Evolutionary conservation across 495 filamentous ascomycete species (phyloP), one percentile per base, ranked within the genome.

Genomic region (Aspergillus conjunctus): DNA sequence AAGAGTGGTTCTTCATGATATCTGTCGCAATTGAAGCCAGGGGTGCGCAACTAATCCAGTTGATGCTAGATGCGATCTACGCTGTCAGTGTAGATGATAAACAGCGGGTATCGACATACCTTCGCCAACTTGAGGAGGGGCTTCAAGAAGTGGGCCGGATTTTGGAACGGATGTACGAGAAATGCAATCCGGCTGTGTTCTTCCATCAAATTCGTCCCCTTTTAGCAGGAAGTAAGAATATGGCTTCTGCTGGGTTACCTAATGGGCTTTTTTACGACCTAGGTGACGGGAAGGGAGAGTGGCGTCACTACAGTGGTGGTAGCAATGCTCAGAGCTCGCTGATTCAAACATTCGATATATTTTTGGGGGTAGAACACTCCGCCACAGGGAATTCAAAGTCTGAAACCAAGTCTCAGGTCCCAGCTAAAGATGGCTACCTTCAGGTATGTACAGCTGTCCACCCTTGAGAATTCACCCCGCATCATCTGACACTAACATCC

Each of bases 1-100:
- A 98, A 72, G 93, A 93, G 54, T 98, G 94, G 94, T 98, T 98
- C 72, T 96, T 96, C 69, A 82, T 97, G 12, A 85, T 98, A 45
- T 96, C 92, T 0, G 90, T 96, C 3, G 94, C 93, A 53, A 94
- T 98, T 66, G 94, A 98, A 78, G 93, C 93, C 57, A 86, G 90
- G 51, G 93, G 91, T 32, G 93, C 85, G 5, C 88, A 89, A 33
- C 87, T 91, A 54, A 85, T 98, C 44, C 85, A 90, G 0, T 71
- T 93, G 18, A 96, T 97, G 90, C 81, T 96, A 31, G 81, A 87
- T 21, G 91, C 93, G 5, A 92, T 97, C 48, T 79, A 79, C 30
- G 92, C 93, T 31, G 91, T 88, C 3, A 59, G 62, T 18, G 66
- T 77, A 41, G 80, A 86, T 59, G 89, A 98, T 66, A 79, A 74